Base-by-base conservation (phyloP, 306 rosid species). In the Castanea sativa region DNA sequence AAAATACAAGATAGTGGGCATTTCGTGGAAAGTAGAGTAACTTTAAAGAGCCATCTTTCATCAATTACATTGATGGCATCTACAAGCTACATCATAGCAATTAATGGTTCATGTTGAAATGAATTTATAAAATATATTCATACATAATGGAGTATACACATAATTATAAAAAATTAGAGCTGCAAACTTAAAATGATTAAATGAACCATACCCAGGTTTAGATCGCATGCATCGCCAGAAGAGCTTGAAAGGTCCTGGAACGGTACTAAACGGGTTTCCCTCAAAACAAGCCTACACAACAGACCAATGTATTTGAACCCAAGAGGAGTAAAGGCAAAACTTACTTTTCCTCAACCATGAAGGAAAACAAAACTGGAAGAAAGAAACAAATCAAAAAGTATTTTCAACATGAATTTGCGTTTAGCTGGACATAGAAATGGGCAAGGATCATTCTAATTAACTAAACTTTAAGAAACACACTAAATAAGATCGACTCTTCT, bases 211-310 rank as follows among this genome's bases (percentile, higher is more conserved):
- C 91, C 98, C 98, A 2, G 99, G 98, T 87, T 95, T 93, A 55
- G 98, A 93, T n/a, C 94, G 98, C 98, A 95, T 90, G 90, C 99
- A 95, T 73, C 63, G 85, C 89, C 91, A 95, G 84, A 95, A 95
- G 81, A 95, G 99, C 90, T 91, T 95, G 87, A 95, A 95, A 75
- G 97, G 99, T 64, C 98, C 99, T 16, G 98, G 98, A 82, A 95
- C 89, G 12, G 99, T 95, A 86, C 88, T 95, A 83, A 93, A 93
- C 1, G 99, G 99, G 87, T 95, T 95, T 80, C 98, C 98, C 84
- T 95, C 98, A 69, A 95, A 95, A 87, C 89, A 88, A 76, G 99
- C 99, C 98, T 92, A 75, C 83, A 83, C 57, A 76, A 80, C 56
- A 79, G 13, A 69, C 65, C 23, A 55, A 27, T 27, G 38, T 19